phyloP scores from a whole-genome alignment of 2,329 filamentous ascomycete genomes.

The Chaetomiaceae sp. region DNA sequence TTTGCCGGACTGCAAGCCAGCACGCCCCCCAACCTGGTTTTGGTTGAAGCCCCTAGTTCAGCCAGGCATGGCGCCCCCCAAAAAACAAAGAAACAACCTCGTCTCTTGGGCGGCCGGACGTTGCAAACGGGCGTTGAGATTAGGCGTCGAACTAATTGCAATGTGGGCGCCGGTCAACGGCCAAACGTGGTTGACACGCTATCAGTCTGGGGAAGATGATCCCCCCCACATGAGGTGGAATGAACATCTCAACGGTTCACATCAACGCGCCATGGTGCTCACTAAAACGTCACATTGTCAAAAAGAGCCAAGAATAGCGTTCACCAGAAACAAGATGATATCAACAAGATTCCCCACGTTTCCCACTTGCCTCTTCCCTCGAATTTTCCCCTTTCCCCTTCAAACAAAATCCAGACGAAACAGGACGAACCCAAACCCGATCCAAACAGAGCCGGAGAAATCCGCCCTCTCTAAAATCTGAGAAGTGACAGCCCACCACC shows the following conservation, averaged over 20 bases:
- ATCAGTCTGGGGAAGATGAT: not conserved
- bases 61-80: slow-evolving; percentile 1
- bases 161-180: no score
- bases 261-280: no score
- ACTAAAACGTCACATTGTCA: no score
- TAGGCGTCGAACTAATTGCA: no score
- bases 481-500: not conserved
- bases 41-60: no score
- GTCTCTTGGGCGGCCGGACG: no score
- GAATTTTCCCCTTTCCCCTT: not conserved
- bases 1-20: not conserved
- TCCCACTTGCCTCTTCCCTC: no score
- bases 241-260: no score
- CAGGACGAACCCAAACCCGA: not conserved
- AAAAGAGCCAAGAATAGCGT: no score
- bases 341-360: no score
- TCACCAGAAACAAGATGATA: no score
- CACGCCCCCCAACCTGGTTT: not conserved
- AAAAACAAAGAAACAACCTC: not conserved
- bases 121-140: no score
- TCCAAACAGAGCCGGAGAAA: not conserved
- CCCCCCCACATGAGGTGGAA: not conserved
- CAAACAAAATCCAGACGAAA: not conserved
- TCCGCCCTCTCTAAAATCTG: not conserved
- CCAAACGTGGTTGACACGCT: not conserved